Base-by-base conservation (phyloP, 2,329 filamentous ascomycete species). In the Penicillium paneum region DNA sequence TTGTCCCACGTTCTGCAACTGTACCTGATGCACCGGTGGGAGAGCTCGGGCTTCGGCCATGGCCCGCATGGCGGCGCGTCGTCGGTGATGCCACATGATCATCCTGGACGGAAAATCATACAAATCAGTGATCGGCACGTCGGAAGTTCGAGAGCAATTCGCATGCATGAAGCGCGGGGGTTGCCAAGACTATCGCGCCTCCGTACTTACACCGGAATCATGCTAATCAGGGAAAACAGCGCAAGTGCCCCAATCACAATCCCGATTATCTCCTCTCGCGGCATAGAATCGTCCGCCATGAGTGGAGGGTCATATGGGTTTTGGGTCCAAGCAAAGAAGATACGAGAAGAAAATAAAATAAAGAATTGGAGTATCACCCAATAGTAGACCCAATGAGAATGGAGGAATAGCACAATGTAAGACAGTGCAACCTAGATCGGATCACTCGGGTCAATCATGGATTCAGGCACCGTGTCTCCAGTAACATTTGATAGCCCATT, bases 241-340 rank as follows among this genome's bases (percentile, higher is more conserved):
- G 62, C 53, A 21, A 70, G 58, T 13, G 64, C 68, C 34, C 67
- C 68, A 59, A 69, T 62, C 44, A 70, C 60, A 40, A 71, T 61
- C 24, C 67, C 65, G 35, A 68, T 60, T 19, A 70, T 54, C 51
- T 67, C 64, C 29, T 58, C 60, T 46, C 55, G 52, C 19, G 65
- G 59, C 39, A 65, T 36, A 17, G 54, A 42, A 38, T 62, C 43
- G 31, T 55, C 60, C 19, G 57, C 56, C 67, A 70, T 69, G 29
- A 46, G 55, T 58, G 57, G 57, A 29, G 49, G 48, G 49, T 28
- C 52, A 62, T 43, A 34, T 57, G 52, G 40, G 46, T 47, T 40
- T 39, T 45, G 32, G 40, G 32, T 55, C 54, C 52, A 56, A 54
- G 56, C 44, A 36, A 41, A 39, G 32, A 43, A 40, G 15, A 44